phyloP scores from a whole-genome alignment of 257 asterid species.

The Penstemon barbatus region DNA sequence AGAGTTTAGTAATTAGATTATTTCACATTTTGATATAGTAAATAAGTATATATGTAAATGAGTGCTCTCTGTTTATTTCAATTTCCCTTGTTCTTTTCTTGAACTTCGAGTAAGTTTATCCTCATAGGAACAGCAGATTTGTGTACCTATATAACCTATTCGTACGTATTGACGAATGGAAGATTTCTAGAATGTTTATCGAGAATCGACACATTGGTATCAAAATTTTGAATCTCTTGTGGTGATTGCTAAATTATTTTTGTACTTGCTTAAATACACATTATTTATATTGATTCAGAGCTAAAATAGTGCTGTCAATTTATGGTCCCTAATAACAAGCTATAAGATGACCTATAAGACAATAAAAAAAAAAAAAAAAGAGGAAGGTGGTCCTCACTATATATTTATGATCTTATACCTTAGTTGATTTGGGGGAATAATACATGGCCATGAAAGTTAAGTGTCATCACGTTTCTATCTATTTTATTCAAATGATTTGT shows the following conservation, averaged over 20 bases:
- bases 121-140: too few species aligned
- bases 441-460: conserved; percentile 25
- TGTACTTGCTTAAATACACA: too few species aligned
- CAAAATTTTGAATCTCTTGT: too few species aligned
- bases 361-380: conserved; percentile 16
- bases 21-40: conserved; percentile 33
- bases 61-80: conserved; percentile 13
- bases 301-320: too few species aligned
- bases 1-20: conserved; percentile 31
- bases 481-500: conserved; percentile 33
- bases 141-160: too few species aligned
- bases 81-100: too few species aligned
- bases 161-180: too few species aligned
- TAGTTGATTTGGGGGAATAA: conserved; percentile 9
- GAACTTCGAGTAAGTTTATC: too few species aligned
- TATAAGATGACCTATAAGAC: conserved; percentile 23
- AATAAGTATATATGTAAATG: conserved; percentile 43
- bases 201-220: too few species aligned
- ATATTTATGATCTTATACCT: conserved; percentile 7
- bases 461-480: conserved; percentile 32
- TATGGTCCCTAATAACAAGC: neutral
- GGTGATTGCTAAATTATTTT: too few species aligned
- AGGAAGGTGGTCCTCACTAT: conserved; percentile 24
- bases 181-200: too few species aligned
- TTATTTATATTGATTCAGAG: too few species aligned